Evolutionary conservation across 129 eudicot species (phyloP).

Genomic region (Cynara cardunculus): DNA sequence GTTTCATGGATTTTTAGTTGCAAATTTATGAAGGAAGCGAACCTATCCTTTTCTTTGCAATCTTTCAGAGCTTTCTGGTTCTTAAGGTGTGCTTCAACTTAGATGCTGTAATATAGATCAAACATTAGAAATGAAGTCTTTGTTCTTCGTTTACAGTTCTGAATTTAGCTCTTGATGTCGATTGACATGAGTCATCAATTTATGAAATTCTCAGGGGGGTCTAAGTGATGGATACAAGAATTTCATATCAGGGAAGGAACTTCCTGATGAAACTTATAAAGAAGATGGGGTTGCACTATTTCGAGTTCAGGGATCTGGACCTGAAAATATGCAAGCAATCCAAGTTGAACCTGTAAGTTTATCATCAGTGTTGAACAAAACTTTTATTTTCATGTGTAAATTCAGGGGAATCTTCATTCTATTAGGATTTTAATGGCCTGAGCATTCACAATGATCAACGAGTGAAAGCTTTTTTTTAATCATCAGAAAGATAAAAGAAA

Average conservation of each 20-base stretch:
- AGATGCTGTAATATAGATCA: conserved; percentile 5
- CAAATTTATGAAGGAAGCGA: conserved; percentile 83
- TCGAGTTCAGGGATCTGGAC: conserved; percentile 94
- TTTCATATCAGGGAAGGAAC: conserved; percentile 55
- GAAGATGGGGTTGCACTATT: conserved; percentile 85
- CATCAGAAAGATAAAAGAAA: not conserved
- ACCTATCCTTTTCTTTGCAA: conserved; percentile 79
- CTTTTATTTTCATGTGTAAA: not conserved
- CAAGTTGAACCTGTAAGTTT: conserved; percentile 90
- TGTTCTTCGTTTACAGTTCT: not conserved
- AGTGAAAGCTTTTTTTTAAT: not conserved
- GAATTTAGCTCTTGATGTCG: not conserved
- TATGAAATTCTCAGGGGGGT: conserved; percentile 69
- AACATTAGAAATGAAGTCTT: not conserved
- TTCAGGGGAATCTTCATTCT: not conserved
- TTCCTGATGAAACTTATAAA: conserved; percentile 77
- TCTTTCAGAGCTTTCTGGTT: conserved; percentile 85
- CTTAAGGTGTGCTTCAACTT: conserved; percentile 58
- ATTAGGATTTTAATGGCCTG: not conserved
- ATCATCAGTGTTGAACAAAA: not conserved
- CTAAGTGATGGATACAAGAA: conserved; percentile 77
- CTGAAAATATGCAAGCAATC: conserved; percentile 98
- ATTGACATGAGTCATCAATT: conserved; percentile 1
- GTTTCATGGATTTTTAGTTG: conserved; percentile 44
- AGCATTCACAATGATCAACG: not conserved